Percentiles rank a stretch among this genome's conserved stretches.
phyloP scores from a whole-genome alignment of 495 filamentous ascomycete species.

The Annulohypoxylon moriforme region DNA sequence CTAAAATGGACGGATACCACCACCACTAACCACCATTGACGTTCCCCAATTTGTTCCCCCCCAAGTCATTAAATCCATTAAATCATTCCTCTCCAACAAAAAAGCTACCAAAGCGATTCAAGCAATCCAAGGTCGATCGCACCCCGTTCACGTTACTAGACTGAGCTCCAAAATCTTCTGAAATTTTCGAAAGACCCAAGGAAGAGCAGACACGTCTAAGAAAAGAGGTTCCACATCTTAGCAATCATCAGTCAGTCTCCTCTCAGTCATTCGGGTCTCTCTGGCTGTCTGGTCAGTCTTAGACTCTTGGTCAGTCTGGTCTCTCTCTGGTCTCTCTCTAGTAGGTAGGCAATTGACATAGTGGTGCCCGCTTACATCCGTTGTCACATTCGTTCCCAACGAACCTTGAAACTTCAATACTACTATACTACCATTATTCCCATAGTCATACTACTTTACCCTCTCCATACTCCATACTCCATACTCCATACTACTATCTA shows the following conservation, averaged over 20 bases:
- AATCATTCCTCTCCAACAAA: slow-evolving; percentile 35
- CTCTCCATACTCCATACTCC: background rate
- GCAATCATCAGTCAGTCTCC: slow-evolving; percentile 16
- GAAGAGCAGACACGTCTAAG: slow-evolving; percentile 42
- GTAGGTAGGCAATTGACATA: slow-evolving; percentile 13
- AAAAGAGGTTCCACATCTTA: slow-evolving; percentile 35
- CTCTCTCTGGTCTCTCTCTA: background rate
- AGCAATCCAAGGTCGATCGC: slow-evolving; percentile 5
- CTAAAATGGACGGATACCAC: slow-evolving; percentile 15
- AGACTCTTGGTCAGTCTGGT: too few relatives aligned
- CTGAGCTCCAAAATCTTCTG: slow-evolving; percentile 17
- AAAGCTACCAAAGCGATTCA: slow-evolving; percentile 4
- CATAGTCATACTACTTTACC: too few relatives aligned
- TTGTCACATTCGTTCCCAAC: slow-evolving; percentile 11
- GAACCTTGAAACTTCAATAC: background rate
- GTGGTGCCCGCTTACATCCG: slow-evolving; percentile 7
- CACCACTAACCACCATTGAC: background rate
- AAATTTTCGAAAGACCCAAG: slow-evolving; percentile 25
- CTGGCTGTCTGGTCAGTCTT: background rate
- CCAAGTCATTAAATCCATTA: slow-evolving; percentile 39
- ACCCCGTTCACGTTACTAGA: slow-evolving; percentile 18
- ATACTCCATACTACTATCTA: background rate
- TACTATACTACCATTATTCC: slow-evolving; percentile 8
- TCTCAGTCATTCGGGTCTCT: background rate
- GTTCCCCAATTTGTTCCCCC: slow-evolving; percentile 7